Evolutionary conservation across 768 basidiomycete species (phyloP).

Genomic region (Rhodotorula toruloides): DNA sequence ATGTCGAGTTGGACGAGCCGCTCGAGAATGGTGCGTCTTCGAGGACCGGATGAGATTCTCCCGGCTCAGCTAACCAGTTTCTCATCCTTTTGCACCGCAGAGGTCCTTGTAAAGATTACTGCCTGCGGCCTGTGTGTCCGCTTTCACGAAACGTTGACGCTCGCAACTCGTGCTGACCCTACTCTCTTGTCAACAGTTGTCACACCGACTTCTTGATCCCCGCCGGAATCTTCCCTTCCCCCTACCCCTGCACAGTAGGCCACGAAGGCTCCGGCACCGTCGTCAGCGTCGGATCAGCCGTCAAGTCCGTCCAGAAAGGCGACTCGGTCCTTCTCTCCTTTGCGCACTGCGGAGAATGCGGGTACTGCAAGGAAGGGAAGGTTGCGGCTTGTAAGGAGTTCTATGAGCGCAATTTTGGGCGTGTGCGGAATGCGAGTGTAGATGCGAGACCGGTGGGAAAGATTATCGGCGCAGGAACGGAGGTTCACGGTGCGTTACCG

Average conservation of each 20-base stretch:
- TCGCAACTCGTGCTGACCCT: not conserved
- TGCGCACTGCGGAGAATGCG: constrained; percentile 28
- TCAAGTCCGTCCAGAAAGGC: constrained; percentile 6
- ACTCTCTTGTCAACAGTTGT: constrained; percentile 3
- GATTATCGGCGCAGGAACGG: not conserved
- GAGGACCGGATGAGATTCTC: too few relatives aligned
- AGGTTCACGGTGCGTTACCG: not conserved
- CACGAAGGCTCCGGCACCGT: constrained; percentile 32
- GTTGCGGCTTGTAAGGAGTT: constrained; percentile 15
- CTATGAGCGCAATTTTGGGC: constrained; percentile 31
- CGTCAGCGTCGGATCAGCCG: constrained; percentile 12
- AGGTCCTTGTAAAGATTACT: too few relatives aligned
- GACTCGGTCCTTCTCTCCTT: constrained; percentile 33
- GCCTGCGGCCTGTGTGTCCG: too few relatives aligned
- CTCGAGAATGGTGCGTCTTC: constrained; percentile 18
- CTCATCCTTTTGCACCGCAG: not conserved
- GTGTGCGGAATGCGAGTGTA: not conserved
- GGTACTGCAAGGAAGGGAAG: constrained; percentile 6
- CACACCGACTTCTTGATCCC: constrained; percentile 34
- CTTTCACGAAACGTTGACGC: not conserved
- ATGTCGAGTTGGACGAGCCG: constrained; percentile 32
- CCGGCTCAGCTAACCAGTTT: not conserved
- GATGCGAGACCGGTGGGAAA: not conserved
- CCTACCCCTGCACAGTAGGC: constrained; percentile 16
- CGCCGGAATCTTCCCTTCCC: constrained; percentile 13